Evolutionary conservation across 2,329 filamentous ascomycete genomes (phyloP).

Genomic region (Fusarium setosum): DNA sequence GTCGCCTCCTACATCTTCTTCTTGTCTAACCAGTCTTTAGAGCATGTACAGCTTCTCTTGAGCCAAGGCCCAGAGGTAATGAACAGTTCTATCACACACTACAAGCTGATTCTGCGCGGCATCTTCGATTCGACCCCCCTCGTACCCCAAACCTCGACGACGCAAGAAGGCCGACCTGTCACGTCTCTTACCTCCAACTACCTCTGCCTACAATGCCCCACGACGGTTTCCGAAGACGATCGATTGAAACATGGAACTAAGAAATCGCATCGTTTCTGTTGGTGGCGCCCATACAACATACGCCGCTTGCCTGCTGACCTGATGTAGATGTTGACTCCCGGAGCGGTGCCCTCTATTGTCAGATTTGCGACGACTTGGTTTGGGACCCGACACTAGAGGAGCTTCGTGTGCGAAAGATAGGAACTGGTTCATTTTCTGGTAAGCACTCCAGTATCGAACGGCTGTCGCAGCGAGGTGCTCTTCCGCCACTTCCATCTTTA

Average conservation of each 20-base stretch:
- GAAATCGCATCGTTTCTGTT: slow-evolving; percentile 81
- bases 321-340: slow-evolving; percentile 79
- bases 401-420: slow-evolving; percentile 76
- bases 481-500: too few relatives aligned
- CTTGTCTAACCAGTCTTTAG: slow-evolving; percentile 57
- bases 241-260: slow-evolving; percentile 74
- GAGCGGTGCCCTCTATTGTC: slow-evolving; percentile 80
- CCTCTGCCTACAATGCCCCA: slow-evolving; percentile 79
- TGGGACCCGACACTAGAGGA: slow-evolving; percentile 86
- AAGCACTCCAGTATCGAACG: slow-evolving; percentile 40
- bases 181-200: slow-evolving; percentile 76
- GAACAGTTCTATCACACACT: slow-evolving; percentile 76
- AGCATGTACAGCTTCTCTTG: slow-evolving; percentile 78
- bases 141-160: slow-evolving; percentile 73
- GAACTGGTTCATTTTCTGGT: slow-evolving; percentile 74
- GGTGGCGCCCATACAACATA: slow-evolving; percentile 35
- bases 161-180: slow-evolving; percentile 64
- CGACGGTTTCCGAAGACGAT: slow-evolving; percentile 74
- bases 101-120: slow-evolving; percentile 76
- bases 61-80: slow-evolving; percentile 70
- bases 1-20: background rate
- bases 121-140: slow-evolving; percentile 76
- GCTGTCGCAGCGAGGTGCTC: background rate
- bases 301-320: slow-evolving; percentile 39
- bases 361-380: slow-evolving; percentile 84